Evolutionary conservation across 257 asterid species (phyloP).

Genomic region (Solanum virginianum): DNA sequence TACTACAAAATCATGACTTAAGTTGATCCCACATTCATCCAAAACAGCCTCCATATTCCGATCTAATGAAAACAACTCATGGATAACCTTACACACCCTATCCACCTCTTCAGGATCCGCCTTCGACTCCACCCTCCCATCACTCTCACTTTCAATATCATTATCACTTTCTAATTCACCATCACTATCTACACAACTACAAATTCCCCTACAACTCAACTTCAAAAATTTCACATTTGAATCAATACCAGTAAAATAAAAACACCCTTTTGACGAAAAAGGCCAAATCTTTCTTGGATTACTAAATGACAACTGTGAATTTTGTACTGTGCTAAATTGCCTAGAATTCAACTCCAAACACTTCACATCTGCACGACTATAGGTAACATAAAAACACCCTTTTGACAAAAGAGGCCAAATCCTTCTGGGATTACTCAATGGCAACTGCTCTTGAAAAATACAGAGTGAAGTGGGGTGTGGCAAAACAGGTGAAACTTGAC

Average conservation of each 20-base stretch:
- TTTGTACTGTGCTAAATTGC: conserved; percentile 1
- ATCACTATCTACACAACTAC: conserved; percentile 17
- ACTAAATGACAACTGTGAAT: conserved; percentile 36
- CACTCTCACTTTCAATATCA: conserved; percentile 16
- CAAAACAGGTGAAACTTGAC: conserved; percentile 68
- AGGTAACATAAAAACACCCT: background rate
- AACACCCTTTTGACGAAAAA: background rate
- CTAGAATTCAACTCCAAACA: background rate
- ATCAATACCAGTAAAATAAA: background rate
- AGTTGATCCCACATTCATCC: conserved; percentile 49
- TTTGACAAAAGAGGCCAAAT: background rate
- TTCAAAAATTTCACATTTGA: background rate
- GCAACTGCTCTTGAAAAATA: conserved; percentile 53
- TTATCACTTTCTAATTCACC: conserved; percentile 32
- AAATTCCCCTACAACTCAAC: conserved; percentile 21
- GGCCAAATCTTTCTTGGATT: background rate
- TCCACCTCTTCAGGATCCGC: conserved; percentile 50
- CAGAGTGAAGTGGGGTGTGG: conserved; percentile 68
- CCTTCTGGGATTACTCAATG: conserved; percentile 5
- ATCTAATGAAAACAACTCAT: conserved; percentile 69
- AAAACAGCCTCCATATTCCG: conserved; percentile 87
- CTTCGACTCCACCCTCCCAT: conserved; percentile 15
- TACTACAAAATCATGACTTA: conserved; percentile 64
- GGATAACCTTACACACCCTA: conserved; percentile 58
- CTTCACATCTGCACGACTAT: background rate